Evolutionary conservation across 2,329 filamentous ascomycete species (phyloP).

Genomic region (Cephalotrichum gorgonifer): DNA sequence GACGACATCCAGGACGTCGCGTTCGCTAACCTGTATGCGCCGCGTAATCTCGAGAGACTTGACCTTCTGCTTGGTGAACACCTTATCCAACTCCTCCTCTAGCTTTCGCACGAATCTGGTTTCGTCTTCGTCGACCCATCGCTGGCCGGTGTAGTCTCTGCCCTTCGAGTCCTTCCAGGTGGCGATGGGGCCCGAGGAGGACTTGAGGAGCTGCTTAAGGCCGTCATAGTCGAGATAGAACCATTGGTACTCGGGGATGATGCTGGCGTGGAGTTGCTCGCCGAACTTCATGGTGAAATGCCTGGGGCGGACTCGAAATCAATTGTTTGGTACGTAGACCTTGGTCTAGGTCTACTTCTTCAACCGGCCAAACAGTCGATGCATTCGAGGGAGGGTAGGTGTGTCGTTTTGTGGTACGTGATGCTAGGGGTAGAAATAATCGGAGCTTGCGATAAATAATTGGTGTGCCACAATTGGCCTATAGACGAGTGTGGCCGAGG

Average conservation of each 20-base stretch:
- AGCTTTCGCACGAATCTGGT: conserved; percentile 76
- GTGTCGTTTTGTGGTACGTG: too few relatives aligned
- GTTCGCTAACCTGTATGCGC: conserved; percentile 77
- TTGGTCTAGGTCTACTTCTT: not conserved
- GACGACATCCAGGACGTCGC: conserved; percentile 83
- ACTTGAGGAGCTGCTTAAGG: conserved; percentile 79
- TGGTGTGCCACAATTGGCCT: too few relatives aligned
- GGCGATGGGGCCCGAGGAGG: conserved; percentile 42
- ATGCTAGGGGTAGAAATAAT: too few relatives aligned
- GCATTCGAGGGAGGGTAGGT: too few relatives aligned
- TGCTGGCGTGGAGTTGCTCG: conserved; percentile 88
- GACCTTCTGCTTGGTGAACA: conserved; percentile 93
- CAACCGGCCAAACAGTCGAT: too few relatives aligned
- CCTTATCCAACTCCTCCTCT: conserved; percentile 90
- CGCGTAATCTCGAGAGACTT: conserved; percentile 94
- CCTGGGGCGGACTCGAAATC: not conserved
- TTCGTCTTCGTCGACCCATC: conserved; percentile 91
- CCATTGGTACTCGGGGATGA: conserved; percentile 96
- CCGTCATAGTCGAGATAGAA: conserved; percentile 98
- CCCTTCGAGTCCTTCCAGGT: conserved; percentile 17
- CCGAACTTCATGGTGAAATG: conserved; percentile 69
- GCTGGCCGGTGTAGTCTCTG: conserved; percentile 34
- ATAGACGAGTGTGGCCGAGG: too few relatives aligned
- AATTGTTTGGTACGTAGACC: not conserved
- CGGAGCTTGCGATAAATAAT: too few relatives aligned